These are phyloP conservation scores for Hebeloma cylindrosporum DNA, from an alignment of 768 basidiomycete genomes.

Conservation along the genomic window DNA sequence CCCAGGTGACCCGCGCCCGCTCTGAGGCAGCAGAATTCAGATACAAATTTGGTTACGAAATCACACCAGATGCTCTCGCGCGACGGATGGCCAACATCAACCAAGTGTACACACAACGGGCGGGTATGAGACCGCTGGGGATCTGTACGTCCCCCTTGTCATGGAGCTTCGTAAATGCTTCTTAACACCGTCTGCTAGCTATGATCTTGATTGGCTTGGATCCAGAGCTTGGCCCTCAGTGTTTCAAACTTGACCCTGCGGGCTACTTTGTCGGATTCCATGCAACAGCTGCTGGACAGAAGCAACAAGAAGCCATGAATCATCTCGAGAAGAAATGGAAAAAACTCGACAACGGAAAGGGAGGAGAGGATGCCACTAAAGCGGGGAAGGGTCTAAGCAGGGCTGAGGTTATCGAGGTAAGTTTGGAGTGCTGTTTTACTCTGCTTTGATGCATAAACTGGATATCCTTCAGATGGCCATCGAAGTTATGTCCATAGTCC, in stretches of 20 bases:
- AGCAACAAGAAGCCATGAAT: slow-evolving; percentile 99
- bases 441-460: slow-evolving; percentile 4
- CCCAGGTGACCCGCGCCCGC: slow-evolving; percentile 85
- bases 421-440: slow-evolving; percentile 19
- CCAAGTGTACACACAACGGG: slow-evolving; percentile 97
- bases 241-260: slow-evolving; percentile 97
- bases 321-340: slow-evolving; percentile 99
- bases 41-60: slow-evolving; percentile 97
- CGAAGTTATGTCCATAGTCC: slow-evolving; percentile 90
- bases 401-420: slow-evolving; percentile 87
- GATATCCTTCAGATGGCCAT: slow-evolving; percentile 71
- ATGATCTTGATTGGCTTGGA: slow-evolving; percentile 97
- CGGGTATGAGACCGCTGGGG: slow-evolving; percentile 94
- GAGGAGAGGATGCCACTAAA: slow-evolving; percentile 74
- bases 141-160: slow-evolving; percentile 61
- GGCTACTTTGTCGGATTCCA: slow-evolving; percentile 99
- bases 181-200: slow-evolving; percentile 45
- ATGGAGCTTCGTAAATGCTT: neutral
- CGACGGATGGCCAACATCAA: slow-evolving; percentile 96
- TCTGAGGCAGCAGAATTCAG: slow-evolving; percentile 89
- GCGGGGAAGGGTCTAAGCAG: slow-evolving; percentile 75
- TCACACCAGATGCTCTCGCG: slow-evolving; percentile 94
- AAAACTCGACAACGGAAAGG: slow-evolving; percentile 76
- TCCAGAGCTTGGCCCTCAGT: slow-evolving; percentile 89
- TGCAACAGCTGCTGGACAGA: slow-evolving; percentile 93